Conservation (phyloP, 2,329 filamentous ascomycete species). For the Leptographium flavum region DNA sequence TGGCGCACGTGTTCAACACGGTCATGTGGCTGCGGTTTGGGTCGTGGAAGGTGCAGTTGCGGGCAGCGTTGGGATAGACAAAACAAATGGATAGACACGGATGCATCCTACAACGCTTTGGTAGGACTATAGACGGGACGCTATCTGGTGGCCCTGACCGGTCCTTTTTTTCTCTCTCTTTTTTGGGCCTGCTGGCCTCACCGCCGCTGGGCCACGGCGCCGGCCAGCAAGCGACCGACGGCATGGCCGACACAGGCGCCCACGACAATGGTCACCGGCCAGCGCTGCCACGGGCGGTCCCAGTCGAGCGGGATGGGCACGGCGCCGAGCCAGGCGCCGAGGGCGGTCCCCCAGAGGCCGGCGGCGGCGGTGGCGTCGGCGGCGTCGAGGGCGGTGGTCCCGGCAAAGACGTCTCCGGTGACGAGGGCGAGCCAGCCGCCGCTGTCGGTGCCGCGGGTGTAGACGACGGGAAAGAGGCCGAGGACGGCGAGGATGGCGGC, state of each 20-base stretch:
- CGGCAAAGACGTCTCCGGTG: constrained; percentile 22
- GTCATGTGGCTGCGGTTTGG: constrained; percentile 5
- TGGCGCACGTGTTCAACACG: constrained; percentile 4
- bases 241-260: constrained; percentile 71
- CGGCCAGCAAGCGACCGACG: constrained; percentile 51
- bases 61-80: constrained; percentile 5
- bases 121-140: background rate
- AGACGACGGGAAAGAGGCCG: constrained; percentile 66
- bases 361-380: constrained; percentile 64
- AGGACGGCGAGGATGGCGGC: constrained; percentile 73
- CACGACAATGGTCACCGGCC: constrained; percentile 81
- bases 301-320: constrained; percentile 93
- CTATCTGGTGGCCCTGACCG: too few relatives aligned
- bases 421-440: constrained; percentile 56
- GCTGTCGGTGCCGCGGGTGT: constrained; percentile 66
- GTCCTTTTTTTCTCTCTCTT: background rate
- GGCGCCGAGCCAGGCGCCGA: constrained; percentile 86
- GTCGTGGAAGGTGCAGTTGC: constrained; percentile 5
- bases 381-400: background rate
- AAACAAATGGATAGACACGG: background rate
- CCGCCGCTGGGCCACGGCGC: constrained; percentile 16
- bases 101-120: too few relatives aligned
- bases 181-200: background rate
- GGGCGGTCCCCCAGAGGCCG: constrained; percentile 57
- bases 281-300: constrained; percentile 98